Percentiles rank a stretch among this genome's conserved stretches.
Evolutionary conservation across 495 filamentous ascomycete genomes (phyloP).

Genomic region (Aspergillus funiculosus): DNA sequence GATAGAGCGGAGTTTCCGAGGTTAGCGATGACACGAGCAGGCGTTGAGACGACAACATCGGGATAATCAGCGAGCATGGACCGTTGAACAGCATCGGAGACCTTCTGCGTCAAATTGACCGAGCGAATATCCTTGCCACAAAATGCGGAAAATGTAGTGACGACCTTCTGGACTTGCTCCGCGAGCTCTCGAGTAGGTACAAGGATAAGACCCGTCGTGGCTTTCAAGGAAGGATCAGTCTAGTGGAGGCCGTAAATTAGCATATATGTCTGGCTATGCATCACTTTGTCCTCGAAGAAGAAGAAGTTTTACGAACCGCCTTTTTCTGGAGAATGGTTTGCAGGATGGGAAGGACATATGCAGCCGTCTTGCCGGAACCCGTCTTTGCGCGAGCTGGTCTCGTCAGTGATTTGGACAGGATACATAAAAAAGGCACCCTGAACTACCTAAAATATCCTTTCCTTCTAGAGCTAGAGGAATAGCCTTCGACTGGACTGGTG

Average conservation of each 20-base stretch:
- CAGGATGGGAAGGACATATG: constrained; percentile 87
- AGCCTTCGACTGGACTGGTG: constrained; percentile 75
- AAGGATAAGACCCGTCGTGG: constrained; percentile 69
- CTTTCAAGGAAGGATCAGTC: constrained; percentile 39
- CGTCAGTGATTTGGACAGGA: constrained; percentile 23
- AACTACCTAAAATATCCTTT: constrained; percentile 73
- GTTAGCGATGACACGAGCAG: constrained; percentile 65
- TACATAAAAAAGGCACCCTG: background rate
- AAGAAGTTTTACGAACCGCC: constrained; percentile 42
- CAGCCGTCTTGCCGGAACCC: constrained; percentile 93
- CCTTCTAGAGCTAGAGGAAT: constrained; percentile 90
- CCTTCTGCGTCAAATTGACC: constrained; percentile 80
- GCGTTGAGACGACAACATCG: constrained; percentile 86
- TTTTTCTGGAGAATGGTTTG: constrained; percentile 75
- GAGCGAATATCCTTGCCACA: constrained; percentile 76
- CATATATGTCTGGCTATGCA: background rate
- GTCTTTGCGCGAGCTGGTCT: constrained; percentile 73
- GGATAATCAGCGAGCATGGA: constrained; percentile 81
- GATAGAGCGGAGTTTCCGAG: constrained; percentile 63
- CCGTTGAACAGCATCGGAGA: constrained; percentile 78
- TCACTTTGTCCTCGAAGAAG: background rate
- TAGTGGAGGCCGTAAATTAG: constrained; percentile 11
- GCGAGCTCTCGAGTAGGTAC: constrained; percentile 93
- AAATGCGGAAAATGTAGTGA: constrained; percentile 67
- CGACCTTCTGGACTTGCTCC: constrained; percentile 72